Conservation (phyloP, 768 basidiomycete species). For the Mycena galopus region DNA sequence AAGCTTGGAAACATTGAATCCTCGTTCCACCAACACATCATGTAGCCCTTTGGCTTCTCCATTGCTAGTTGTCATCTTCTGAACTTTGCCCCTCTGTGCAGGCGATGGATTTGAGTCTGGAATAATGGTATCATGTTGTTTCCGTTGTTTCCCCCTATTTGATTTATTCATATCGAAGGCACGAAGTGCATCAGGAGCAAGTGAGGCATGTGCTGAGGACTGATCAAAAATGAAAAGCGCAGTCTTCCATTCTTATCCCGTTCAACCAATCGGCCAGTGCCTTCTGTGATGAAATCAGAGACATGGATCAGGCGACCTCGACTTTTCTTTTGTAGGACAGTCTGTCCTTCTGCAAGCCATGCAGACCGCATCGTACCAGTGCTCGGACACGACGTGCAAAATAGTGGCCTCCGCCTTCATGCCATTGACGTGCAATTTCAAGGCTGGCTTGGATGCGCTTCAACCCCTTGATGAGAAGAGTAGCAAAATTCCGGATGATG, state of each 20-base stretch:
- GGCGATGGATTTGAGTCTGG: slow-evolving; percentile 35
- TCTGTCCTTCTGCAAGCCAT: slow-evolving; percentile 17
- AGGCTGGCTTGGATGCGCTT: slow-evolving; percentile 45
- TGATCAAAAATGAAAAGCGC: slow-evolving; percentile 38
- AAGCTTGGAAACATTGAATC: slow-evolving; percentile 19
- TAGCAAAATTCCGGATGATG: slow-evolving; percentile 52
- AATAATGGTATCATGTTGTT: slow-evolving; percentile 35
- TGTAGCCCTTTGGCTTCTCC: slow-evolving; percentile 20
- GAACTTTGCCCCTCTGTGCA: slow-evolving; percentile 31
- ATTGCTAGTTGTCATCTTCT: slow-evolving; percentile 34
- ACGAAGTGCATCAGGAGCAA: slow-evolving; percentile 36
- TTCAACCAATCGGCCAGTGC: slow-evolving; percentile 24
- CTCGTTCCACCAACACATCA: slow-evolving; percentile 19
- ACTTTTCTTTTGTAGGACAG: slow-evolving; percentile 34
- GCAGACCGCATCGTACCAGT: slow-evolving; percentile 40
- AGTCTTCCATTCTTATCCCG: slow-evolving; percentile 15
- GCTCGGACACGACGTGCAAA: slow-evolving; percentile 46
- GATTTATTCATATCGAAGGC: slow-evolving; percentile 41
- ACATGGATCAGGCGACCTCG: slow-evolving; percentile 43
- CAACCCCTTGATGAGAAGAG: slow-evolving; percentile 47
- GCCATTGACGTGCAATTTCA: slow-evolving; percentile 54
- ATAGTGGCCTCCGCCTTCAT: slow-evolving; percentile 43
- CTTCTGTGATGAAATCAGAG: slow-evolving; percentile 14
- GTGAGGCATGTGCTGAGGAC: slow-evolving; percentile 38
- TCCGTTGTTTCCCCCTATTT: slow-evolving; percentile 34